These are phyloP conservation scores for Lipomyces yamanashiensis DNA, from an alignment of 805 yeast genomes.

Conservation along the genomic window DNA sequence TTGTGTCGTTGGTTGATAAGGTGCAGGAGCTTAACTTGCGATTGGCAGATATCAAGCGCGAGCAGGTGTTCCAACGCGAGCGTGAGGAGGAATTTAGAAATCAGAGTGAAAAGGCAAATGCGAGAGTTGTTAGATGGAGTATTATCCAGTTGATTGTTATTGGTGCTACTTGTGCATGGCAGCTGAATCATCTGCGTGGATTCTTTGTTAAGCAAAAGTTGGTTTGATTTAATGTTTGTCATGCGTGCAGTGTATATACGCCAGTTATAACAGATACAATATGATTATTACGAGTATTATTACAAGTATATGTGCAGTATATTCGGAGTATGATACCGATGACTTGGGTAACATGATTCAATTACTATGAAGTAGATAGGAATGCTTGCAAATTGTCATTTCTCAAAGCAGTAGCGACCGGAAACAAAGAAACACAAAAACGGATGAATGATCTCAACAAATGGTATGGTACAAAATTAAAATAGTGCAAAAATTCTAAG, in stretches of 20 bases:
- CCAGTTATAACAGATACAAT: too few relatives aligned
- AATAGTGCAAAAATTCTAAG: neutral
- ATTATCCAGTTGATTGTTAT: conserved; percentile 71
- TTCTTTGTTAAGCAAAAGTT: conserved; percentile 89
- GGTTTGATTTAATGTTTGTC: conserved; percentile 50
- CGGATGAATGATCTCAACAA: neutral
- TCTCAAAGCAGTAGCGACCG: neutral
- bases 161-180: conserved; percentile 72
- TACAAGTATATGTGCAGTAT: too few relatives aligned
- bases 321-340: too few relatives aligned
- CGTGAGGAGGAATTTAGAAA: conserved; percentile 80
- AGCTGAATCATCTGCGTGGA: conserved; percentile 73
- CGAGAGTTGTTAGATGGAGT: conserved; percentile 75
- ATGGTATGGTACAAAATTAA: neutral
- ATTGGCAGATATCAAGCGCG: conserved; percentile 62
- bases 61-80: conserved; percentile 64
- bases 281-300: too few relatives aligned
- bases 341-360: too few relatives aligned
- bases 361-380: neutral
- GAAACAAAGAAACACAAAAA: conserved; percentile 1
- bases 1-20: conserved; percentile 54
- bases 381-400: neutral
- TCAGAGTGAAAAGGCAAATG: conserved; percentile 74
- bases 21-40: conserved; percentile 62
- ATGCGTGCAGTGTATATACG: neutral